Base-by-base conservation (phyloP, 1,139 yeast genomes). In the Hemisphaericaspora lyxosophila region DNA sequence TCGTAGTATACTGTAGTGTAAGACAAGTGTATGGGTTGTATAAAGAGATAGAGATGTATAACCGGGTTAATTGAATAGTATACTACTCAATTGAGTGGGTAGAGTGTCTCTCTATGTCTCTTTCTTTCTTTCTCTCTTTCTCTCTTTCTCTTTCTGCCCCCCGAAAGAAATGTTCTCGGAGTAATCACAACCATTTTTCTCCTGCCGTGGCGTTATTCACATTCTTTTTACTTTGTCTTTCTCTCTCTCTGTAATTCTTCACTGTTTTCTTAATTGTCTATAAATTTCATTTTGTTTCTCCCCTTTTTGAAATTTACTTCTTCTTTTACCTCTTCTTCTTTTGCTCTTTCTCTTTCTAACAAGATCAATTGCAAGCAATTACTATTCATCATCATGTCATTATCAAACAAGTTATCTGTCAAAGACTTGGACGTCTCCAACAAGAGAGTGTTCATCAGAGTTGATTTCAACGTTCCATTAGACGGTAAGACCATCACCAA, bases 401-500 rank as follows among this genome's bases (percentile, higher is more conserved):
- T 92, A 64, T 82, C 95, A 43, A 85, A 77, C 68, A 90, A 90
- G 73, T 80, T 90, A 55, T 85, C 96, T 44, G 95, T 90, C 66
- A 82, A 84, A 64, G 97, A 90, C 70, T 75, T 92, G 55, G 80
- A 80, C 64, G 82, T 87, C 67, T 67, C 83, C 59, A 89, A 79
- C 67, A 89, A 89, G 78, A 80, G 95, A 62, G 97, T 90, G 60
- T 88, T 90, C 72, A 88, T 90, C 77, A 85, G 97, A 72, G 96
- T 89, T 50, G 95, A 90, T 72, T 90, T 90, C 82, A 90, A 92
- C 72, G 97, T 92, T 52, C 97, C 97, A 60, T 80, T 90, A 56
- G 96, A 90, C 62, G 97, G 96, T 52, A 81, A 78, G 59, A 88
- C 83, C 63, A 92, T 90, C 78, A 92, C 97, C 76, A 90, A 92